Evolutionary conservation across 2,329 filamentous ascomycete species (phyloP).

Genomic region (Colletotrichum abscissum): DNA sequence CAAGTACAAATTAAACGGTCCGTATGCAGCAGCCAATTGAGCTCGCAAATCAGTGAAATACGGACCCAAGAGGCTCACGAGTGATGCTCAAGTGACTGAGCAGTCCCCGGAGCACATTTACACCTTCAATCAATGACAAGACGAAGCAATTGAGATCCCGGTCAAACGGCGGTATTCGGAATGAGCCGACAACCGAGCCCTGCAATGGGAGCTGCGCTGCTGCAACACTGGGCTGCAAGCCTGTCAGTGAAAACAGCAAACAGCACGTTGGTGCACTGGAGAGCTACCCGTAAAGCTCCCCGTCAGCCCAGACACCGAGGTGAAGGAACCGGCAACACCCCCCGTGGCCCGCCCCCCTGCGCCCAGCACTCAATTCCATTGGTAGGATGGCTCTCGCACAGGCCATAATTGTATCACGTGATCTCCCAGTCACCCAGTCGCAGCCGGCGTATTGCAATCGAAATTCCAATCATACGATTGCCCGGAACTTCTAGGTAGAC

Average conservation of each 20-base stretch:
- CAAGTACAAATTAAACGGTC: background rate
- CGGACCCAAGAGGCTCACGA: background rate
- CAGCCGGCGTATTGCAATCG: conserved; percentile 35
- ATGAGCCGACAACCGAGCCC: conserved; percentile 25
- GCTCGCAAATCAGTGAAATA: background rate
- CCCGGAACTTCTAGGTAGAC: conserved; percentile 34
- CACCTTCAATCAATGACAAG: background rate
- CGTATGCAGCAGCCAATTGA: background rate
- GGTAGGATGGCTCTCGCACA: conserved; percentile 1
- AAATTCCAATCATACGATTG: conserved; percentile 38
- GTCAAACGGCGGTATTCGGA: conserved; percentile 28
- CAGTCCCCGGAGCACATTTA: background rate
- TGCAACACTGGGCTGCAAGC: background rate
- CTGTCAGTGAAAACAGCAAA: background rate
- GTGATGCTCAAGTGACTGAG: background rate
- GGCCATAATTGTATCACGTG: background rate
- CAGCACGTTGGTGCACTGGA: background rate
- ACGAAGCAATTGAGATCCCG: conserved; percentile 3
- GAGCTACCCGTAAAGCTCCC: conserved; percentile 1
- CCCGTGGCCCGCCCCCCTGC: background rate
- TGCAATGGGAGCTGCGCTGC: background rate
- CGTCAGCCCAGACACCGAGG: conserved; percentile 25
- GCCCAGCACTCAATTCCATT: conserved; percentile 14
- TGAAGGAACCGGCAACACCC: background rate
- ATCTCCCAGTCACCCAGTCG: conserved; percentile 23